A percentile compares a stretch with the other conserved stretches of the same genome.
Evolutionary conservation across 805 yeast species (phyloP).

Genomic region (Priceomyces medius): DNA sequence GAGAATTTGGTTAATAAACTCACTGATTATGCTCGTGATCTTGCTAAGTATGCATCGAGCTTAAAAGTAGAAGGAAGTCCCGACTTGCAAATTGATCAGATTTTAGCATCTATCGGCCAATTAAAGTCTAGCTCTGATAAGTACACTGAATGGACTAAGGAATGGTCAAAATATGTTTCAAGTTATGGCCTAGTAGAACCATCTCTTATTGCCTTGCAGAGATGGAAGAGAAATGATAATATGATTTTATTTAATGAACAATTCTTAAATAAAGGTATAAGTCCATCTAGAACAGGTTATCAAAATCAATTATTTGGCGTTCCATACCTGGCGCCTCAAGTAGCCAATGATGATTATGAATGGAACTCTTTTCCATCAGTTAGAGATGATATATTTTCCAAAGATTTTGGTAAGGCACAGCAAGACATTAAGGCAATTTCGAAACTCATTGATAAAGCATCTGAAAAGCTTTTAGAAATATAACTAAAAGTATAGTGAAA

Average conservation of each 20-base stretch:
- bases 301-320: constrained; percentile 71
- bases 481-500: not conserved
- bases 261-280: constrained; percentile 46
- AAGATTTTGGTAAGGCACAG: constrained; percentile 56
- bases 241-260: constrained; percentile 54
- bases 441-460: constrained; percentile 17
- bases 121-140: constrained; percentile 37
- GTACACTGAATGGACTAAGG: constrained; percentile 54
- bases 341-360: constrained; percentile 30
- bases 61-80: constrained; percentile 19
- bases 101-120: constrained; percentile 22
- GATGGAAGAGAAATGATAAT: constrained; percentile 82
- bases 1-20: constrained; percentile 45
- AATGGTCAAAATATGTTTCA: constrained; percentile 56
- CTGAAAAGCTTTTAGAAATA: constrained; percentile 9
- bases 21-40: constrained; percentile 44
- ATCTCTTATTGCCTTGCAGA: constrained; percentile 61
- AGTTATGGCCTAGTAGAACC: constrained; percentile 63
- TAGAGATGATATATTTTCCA: constrained; percentile 59
- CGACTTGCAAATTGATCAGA: constrained; percentile 22
- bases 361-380: constrained; percentile 76
- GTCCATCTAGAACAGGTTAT: constrained; percentile 60
- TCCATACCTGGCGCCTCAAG: constrained; percentile 54
- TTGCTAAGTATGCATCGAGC: constrained; percentile 39
- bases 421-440: constrained; percentile 47